Conservation (phyloP, 768 basidiomycete species). For the Russula sp. region DNA sequence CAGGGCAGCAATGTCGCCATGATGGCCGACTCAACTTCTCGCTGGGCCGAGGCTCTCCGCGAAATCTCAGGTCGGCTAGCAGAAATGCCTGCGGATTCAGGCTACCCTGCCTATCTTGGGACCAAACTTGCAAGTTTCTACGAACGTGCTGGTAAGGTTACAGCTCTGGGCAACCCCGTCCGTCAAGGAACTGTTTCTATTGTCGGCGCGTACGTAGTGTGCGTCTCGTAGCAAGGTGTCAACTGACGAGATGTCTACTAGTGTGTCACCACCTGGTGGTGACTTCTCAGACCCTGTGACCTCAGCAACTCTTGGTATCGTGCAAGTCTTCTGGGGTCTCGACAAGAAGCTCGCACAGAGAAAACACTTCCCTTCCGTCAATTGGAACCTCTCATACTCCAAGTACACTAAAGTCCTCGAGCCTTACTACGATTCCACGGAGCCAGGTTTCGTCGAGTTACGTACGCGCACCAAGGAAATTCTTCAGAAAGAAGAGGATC, state of each 20-base stretch:
- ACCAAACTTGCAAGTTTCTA: slow-evolving; percentile 98
- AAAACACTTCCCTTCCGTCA: slow-evolving; percentile 99
- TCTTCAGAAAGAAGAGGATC: slow-evolving; percentile 95
- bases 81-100: slow-evolving; percentile 99
- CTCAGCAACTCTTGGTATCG: slow-evolving; percentile 94
- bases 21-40: slow-evolving; percentile 99
- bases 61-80: slow-evolving; percentile 99
- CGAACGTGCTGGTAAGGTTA: slow-evolving; percentile 96
- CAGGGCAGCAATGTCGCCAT: slow-evolving; percentile 96
- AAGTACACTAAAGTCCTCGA: slow-evolving; percentile 96
- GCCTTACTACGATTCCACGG: slow-evolving; percentile 82
- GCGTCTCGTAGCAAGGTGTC: not conserved
- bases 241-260: slow-evolving; percentile 29
- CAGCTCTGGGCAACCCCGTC: slow-evolving; percentile 81
- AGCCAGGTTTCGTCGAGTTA: slow-evolving; percentile 93
- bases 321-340: slow-evolving; percentile 99
- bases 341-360: slow-evolving; percentile 99
- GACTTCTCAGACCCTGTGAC: slow-evolving; percentile 99
- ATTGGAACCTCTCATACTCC: slow-evolving; percentile 99
- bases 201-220: slow-evolving; percentile 84
- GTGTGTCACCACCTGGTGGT: slow-evolving; percentile 97
- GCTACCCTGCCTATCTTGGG: slow-evolving; percentile 94
- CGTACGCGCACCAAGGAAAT: slow-evolving; percentile 94
- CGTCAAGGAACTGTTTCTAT: slow-evolving; percentile 95
- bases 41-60: slow-evolving; percentile 98